Percentiles rank a stretch among this genome's conserved stretches.
Evolutionary conservation across 306 rosid species (phyloP).

Genomic region (Myrica gale): DNA sequence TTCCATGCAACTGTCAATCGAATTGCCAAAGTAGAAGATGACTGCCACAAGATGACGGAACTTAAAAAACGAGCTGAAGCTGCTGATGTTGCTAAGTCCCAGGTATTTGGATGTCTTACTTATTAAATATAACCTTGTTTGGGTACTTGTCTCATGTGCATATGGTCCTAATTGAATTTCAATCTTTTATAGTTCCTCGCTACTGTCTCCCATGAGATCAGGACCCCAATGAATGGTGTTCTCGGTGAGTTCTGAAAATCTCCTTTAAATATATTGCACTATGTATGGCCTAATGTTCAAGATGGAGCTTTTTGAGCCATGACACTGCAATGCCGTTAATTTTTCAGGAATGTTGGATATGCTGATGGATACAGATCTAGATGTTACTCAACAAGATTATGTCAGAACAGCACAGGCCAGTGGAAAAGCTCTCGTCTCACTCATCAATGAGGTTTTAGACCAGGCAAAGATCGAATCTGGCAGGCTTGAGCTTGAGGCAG

Average conservation of each 20-base stretch:
- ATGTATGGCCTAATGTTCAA: conserved; percentile 10
- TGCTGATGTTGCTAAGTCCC: conserved; percentile 97
- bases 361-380: conserved; percentile 96
- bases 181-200: conserved; percentile 79
- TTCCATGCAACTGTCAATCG: conserved; percentile 79
- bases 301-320: conserved; percentile 16
- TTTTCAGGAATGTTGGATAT: conserved; percentile 91
- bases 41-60: conserved; percentile 62
- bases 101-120: conserved; percentile 46
- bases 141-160: conserved; percentile 11
- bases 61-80: conserved; percentile 89
- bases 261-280: conserved; percentile 5
- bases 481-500: conserved; percentile 91
- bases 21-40: conserved; percentile 88
- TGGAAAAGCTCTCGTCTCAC: conserved; percentile 92
- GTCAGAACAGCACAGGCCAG: conserved; percentile 90
- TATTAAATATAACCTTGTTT: conserved; percentile 8
- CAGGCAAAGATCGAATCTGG: conserved; percentile 98
- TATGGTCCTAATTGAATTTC: conserved; percentile 29
- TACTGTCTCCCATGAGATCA: conserved; percentile 96
- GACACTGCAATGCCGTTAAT: conserved; percentile 30
- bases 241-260: conserved; percentile 60
- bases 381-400: conserved; percentile 85
- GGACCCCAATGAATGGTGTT: conserved; percentile 99
- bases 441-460: conserved; percentile 91